Base-by-base conservation (phyloP, 164 flowering plant genomes). In the Vitis rotundifolia region DNA sequence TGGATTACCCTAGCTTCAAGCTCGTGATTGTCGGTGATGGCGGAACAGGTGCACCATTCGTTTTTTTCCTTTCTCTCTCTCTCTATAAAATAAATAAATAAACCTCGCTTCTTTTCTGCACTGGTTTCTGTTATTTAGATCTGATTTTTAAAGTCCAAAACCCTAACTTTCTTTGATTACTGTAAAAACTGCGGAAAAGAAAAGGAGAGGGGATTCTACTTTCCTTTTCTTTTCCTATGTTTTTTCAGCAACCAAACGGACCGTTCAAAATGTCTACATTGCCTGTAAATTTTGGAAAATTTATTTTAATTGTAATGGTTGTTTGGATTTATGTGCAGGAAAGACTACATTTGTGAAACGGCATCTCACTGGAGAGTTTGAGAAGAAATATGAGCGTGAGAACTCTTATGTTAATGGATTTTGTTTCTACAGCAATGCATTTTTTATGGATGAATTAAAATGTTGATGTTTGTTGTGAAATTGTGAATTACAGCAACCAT, bases 351-450 rank as follows among this genome's bases (percentile, higher is more conserved):
- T 90, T 75, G 93, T 90, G 55, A 91, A 90, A 31, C 74, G 97
- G 63, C 97, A 91, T 84, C 86, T 91, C 22, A 85, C 97, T 9
- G 97, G 97, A 47, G 97, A 91, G 79, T 91, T 91, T 54, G 92
- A 91, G 83, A 91, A 88, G 88, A 90, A 86, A 79, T 91, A 91
- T 55, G 97, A 91, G 51, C 97, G 94, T 91, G 78, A 78, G 94
- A 37, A 37, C 44, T 37, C 0, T 37, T 37, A 6, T 37, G 44
- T 37, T 37, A 37, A 37, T 37, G 3, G 44, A 37, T 37, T 3
- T 37, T 0, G 44, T 37, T 37, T 37, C 44, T 37, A 37, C 44
- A 37, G 6, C 44, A 37, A 3, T 37, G 44, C 44, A 37, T 4
- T 37, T 37, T 37, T 37, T 37, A 3, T 37, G 44, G 44, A 37